Percentiles rank a stretch among this genome's conserved stretches.
phyloP scores from a whole-genome alignment of 192 early-diverging fungal genomes.

The Umbelopsis vinacea region DNA sequence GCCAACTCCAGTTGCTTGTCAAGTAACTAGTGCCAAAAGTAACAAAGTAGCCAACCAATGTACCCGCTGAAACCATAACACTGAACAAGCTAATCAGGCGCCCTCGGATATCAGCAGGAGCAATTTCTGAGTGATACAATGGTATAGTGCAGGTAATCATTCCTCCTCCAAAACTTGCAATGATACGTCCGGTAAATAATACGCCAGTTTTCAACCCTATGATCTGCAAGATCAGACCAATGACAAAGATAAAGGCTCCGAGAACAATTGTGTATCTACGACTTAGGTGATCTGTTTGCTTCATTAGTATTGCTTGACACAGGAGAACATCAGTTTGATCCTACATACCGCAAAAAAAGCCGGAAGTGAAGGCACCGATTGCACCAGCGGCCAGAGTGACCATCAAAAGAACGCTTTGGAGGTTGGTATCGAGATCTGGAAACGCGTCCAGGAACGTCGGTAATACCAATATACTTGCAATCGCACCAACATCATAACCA shows the following conservation, averaged over 20 bases:
- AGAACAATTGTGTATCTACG: slow-evolving; percentile 68
- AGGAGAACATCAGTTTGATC: not conserved
- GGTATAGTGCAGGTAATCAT: slow-evolving; percentile 20
- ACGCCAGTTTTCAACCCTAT: slow-evolving; percentile 45
- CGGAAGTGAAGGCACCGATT: slow-evolving; percentile 21
- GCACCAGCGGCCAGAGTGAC: slow-evolving; percentile 23
- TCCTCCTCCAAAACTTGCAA: slow-evolving; percentile 14
- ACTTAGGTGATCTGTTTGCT: slow-evolving; percentile 38
- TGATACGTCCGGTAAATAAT: not conserved
- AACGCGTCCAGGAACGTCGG: slow-evolving; percentile 18
- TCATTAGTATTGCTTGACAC: not conserved
- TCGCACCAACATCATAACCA: slow-evolving; percentile 27
- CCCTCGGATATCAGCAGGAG: slow-evolving; percentile 81
- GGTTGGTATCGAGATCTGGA: slow-evolving; percentile 7
- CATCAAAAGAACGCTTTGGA: slow-evolving; percentile 26
- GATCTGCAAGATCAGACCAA: slow-evolving; percentile 75
- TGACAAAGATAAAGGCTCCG: slow-evolving; percentile 61
- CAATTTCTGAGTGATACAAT: slow-evolving; percentile 42
- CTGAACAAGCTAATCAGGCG: slow-evolving; percentile 83
- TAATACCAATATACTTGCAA: slow-evolving; percentile 31
- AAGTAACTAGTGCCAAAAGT: slow-evolving; percentile 41
- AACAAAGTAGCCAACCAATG: slow-evolving; percentile 58
- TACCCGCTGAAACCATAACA: slow-evolving; percentile 86
- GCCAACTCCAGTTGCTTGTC: slow-evolving; percentile 62
- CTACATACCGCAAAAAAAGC: not conserved